Conservation (phyloP, 805 yeast genomes). For the Yarrowia bubula region DNA sequence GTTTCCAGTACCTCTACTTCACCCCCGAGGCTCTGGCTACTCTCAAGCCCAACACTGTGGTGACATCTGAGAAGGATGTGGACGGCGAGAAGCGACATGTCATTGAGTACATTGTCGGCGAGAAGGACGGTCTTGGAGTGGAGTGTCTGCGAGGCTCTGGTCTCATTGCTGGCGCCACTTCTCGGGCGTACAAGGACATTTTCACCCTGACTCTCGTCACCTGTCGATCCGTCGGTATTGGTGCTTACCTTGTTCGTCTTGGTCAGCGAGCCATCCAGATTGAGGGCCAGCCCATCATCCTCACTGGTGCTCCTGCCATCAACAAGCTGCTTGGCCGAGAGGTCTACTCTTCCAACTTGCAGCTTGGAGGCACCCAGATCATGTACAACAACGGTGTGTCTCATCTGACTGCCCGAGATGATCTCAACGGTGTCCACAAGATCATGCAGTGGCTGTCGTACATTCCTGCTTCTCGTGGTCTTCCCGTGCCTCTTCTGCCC, state of each 20-base stretch:
- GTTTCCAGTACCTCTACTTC: constrained; percentile 86
- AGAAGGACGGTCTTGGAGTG: constrained; percentile 96
- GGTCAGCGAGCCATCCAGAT: constrained; percentile 99
- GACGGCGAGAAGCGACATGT: constrained; percentile 82
- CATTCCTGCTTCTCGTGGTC: constrained; percentile 84
- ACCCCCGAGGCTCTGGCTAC: constrained; percentile 55
- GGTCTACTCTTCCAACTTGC: constrained; percentile 94
- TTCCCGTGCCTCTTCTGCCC: constrained; percentile 80
- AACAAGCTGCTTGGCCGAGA: constrained; percentile 96
- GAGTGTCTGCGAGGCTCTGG: constrained; percentile 98
- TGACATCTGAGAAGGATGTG: constrained; percentile 69
- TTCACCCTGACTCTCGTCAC: constrained; percentile 97
- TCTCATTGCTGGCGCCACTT: constrained; percentile 97
- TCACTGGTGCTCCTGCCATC: constrained; percentile 99
- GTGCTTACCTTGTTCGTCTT: constrained; percentile 95
- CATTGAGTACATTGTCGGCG: constrained; percentile 84
- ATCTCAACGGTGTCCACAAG: constrained; percentile 92
- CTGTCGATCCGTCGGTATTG: constrained; percentile 99
- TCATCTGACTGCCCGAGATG: constrained; percentile 95
- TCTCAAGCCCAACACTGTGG: constrained; percentile 35
- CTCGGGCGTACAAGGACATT: constrained; percentile 95
- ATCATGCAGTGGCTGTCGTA: constrained; percentile 94
- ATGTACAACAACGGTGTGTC: constrained; percentile 99
- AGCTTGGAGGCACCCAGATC: constrained; percentile 98
- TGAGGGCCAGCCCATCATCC: constrained; percentile 97